Evolutionary conservation across 1,284 basidiomycete species (phyloP).

Genomic region (Cutaneotrichosporon cyanovorans): DNA sequence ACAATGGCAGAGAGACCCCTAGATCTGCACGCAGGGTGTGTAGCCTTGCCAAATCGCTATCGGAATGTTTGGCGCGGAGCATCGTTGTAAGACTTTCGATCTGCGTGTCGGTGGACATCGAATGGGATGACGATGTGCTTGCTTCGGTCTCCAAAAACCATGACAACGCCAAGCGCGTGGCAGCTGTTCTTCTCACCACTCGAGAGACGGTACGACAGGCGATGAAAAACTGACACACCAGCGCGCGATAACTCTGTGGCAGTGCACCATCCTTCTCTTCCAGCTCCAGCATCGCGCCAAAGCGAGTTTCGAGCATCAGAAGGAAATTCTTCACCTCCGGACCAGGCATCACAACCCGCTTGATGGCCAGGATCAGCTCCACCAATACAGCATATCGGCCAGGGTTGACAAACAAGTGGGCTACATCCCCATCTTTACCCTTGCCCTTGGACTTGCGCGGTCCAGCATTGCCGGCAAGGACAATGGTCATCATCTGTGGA

Average conservation of each 20-base stretch:
- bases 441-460: slow-evolving; percentile 35
- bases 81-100: not conserved
- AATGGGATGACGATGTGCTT: not conserved
- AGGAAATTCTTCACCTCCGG: slow-evolving; percentile 47
- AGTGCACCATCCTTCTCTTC: slow-evolving; percentile 49
- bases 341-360: slow-evolving; percentile 6
- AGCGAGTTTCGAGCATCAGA: slow-evolving; percentile 53
- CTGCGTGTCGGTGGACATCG: not conserved
- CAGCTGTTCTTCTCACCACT: slow-evolving; percentile 9
- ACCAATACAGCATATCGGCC: slow-evolving; percentile 60
- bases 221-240: slow-evolving; percentile 26
- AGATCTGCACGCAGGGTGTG: slow-evolving; percentile 2
- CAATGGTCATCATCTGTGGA: slow-evolving; percentile 67
- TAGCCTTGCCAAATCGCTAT: slow-evolving; percentile 5
- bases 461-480: slow-evolving; percentile 46
- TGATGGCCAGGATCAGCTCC: slow-evolving; percentile 48
- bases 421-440: slow-evolving; percentile 37
- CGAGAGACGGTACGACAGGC: slow-evolving; percentile 16
- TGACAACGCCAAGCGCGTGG: slow-evolving; percentile 7
- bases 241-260: slow-evolving; percentile 23
- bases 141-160: slow-evolving; percentile 11
- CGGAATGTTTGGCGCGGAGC: not conserved
- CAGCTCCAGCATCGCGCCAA: slow-evolving; percentile 56
- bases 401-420: slow-evolving; percentile 46
- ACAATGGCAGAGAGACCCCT: slow-evolving; percentile 2